phyloP scores from a whole-genome alignment of 1,284 basidiomycete genomes.

The Tilletia setariae region DNA sequence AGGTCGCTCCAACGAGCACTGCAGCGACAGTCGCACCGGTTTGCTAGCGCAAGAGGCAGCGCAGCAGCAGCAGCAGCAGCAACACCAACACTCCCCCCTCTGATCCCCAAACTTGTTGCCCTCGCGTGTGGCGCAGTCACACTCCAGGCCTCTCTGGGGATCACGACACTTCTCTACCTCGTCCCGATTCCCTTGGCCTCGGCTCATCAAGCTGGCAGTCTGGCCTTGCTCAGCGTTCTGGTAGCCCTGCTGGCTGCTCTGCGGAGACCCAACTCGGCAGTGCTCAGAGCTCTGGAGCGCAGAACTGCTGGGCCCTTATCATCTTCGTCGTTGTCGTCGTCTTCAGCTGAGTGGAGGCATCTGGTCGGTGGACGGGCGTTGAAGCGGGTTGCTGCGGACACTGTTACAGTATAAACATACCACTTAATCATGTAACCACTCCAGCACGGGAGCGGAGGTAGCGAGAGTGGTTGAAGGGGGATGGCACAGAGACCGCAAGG shows the following conservation, averaged over 20 bases:
- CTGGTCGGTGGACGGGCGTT: not conserved
- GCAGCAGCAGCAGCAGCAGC: not conserved
- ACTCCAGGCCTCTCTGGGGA: slow-evolving; percentile 81
- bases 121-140: slow-evolving; percentile 78
- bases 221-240: slow-evolving; percentile 80
- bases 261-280: slow-evolving; percentile 68
- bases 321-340: too few relatives aligned
- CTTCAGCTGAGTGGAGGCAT: not conserved
- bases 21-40: not conserved
- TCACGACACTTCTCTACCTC: slow-evolving; percentile 85
- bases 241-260: slow-evolving; percentile 72
- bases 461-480: too few relatives aligned
- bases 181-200: slow-evolving; percentile 90
- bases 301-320: not conserved
- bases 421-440: too few relatives aligned
- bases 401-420: not conserved
- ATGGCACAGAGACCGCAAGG: too few relatives aligned
- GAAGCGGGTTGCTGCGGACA: not conserved
- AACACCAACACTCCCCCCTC: slow-evolving; percentile 63
- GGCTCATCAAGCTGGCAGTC: slow-evolving; percentile 89
- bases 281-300: slow-evolving; percentile 43
- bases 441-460: too few relatives aligned
- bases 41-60: not conserved
- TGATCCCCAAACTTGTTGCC: slow-evolving; percentile 64
- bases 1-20: slow-evolving; percentile 78